Evolutionary conservation across 331 rosid species (phyloP).

Genomic region (Prunus yedoensis): DNA sequence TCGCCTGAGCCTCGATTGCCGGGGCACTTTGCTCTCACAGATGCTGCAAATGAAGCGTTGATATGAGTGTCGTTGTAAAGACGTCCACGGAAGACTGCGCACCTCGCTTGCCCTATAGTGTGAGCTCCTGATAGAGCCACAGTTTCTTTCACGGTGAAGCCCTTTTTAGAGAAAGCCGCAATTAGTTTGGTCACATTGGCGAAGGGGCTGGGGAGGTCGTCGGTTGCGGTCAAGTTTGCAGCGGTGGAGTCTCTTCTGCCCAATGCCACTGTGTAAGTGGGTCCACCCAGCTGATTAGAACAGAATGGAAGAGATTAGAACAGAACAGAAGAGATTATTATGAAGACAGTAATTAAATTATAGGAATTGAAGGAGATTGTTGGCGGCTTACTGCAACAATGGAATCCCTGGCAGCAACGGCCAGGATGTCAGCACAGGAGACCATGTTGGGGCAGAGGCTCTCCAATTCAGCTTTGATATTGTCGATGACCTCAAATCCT

Average conservation of each 20-base stretch:
- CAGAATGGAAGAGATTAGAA: no score
- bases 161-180: conserved; percentile 55
- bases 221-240: conserved; percentile 49
- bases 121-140: conserved; percentile 76
- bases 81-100: conserved; percentile 43
- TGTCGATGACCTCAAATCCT: conserved; percentile 64
- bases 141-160: conserved; percentile 50
- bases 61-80: conserved; percentile 62
- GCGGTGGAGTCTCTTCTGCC: conserved; percentile 75
- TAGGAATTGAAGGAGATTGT: no score
- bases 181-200: neutral
- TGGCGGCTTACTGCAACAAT: conserved; percentile 53
- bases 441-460: conserved; percentile 49
- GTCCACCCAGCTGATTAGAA: conserved; percentile 55
- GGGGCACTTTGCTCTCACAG: conserved; percentile 54
- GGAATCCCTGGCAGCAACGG: conserved; percentile 69
- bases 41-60: conserved; percentile 42
- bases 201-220: conserved; percentile 20
- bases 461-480: conserved; percentile 53
- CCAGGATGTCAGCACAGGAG: conserved; percentile 70
- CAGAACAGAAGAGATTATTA: neutral
- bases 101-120: conserved; percentile 64
- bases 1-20: conserved; percentile 38
- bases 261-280: conserved; percentile 48
- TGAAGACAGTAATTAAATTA: no score